Conservation (phyloP, 441 rosid species). For the Kokia cookei region DNA sequence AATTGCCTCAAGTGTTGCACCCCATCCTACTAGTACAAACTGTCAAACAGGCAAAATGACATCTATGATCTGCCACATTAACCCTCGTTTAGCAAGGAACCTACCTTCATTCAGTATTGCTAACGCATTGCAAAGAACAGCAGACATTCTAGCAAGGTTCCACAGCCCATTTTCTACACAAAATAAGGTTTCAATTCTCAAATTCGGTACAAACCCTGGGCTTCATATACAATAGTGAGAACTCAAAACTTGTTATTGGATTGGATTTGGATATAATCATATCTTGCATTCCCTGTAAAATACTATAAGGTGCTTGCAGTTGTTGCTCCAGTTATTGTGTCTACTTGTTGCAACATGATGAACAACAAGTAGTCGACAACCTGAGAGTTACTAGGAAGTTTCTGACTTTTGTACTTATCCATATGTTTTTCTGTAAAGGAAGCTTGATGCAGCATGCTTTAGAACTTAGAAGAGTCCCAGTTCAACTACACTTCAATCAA, state of each 20-base stretch:
- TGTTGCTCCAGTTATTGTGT: too few species aligned
- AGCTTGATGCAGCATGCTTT: too few species aligned
- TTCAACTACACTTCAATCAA: too few species aligned
- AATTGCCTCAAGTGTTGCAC: background rate
- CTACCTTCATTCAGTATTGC: slow-evolving; percentile 84
- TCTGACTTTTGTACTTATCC: too few species aligned
- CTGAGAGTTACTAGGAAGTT: too few species aligned
- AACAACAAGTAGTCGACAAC: too few species aligned
- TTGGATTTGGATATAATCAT: background rate
- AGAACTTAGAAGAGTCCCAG: too few species aligned
- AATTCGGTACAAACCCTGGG: background rate
- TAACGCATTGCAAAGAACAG: slow-evolving; percentile 74
- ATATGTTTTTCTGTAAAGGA: too few species aligned
- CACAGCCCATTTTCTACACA: background rate
- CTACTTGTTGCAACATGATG: too few species aligned
- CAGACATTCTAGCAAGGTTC: too few species aligned
- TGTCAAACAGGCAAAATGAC: slow-evolving; percentile 24
- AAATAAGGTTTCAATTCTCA: background rate
- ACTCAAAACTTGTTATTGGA: background rate
- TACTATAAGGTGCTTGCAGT: too few species aligned
- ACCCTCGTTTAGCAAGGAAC: slow-evolving; percentile 61
- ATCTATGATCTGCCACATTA: slow-evolving; percentile 61
- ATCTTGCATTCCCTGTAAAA: too few species aligned
- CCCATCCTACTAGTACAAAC: background rate
- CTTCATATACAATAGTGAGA: background rate